Evolutionary conservation across 2,329 filamentous ascomycete genomes (phyloP).

Genomic region (Gnomoniopsis sp.): DNA sequence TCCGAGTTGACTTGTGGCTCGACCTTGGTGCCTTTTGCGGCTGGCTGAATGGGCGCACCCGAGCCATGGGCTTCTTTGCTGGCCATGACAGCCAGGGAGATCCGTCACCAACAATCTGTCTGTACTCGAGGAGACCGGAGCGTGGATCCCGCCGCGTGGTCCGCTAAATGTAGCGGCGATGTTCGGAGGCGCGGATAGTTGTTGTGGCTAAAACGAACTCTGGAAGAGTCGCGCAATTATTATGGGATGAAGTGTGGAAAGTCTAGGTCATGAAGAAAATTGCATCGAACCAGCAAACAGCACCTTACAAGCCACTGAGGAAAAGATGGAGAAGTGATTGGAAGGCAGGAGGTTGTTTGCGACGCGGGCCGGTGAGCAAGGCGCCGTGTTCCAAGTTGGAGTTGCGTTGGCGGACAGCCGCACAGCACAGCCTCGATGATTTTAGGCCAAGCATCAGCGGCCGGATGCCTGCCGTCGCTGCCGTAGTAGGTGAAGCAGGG

Average conservation of each 20-base stretch:
- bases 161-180: background rate
- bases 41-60: conserved; percentile 48
- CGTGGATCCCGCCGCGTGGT: background rate
- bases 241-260: background rate
- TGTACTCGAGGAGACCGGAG: background rate
- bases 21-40: conserved; percentile 50
- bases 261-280: background rate
- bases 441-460: background rate
- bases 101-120: background rate
- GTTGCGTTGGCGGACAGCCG: background rate
- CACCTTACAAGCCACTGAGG: background rate
- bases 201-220: background rate
- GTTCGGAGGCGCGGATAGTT: background rate
- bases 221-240: background rate
- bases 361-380: background rate
- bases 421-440: conserved; percentile 5
- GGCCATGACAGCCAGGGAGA: conserved; percentile 27
- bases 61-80: conserved; percentile 27
- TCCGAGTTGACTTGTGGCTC: conserved; percentile 56
- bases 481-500: too few relatives aligned
- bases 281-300: background rate
- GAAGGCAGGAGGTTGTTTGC: background rate
- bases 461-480: background rate
- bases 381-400: background rate
- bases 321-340: background rate